phyloP scores from a whole-genome alignment of 305 asterid genomes.

The Stenogyne calaminthoides region DNA sequence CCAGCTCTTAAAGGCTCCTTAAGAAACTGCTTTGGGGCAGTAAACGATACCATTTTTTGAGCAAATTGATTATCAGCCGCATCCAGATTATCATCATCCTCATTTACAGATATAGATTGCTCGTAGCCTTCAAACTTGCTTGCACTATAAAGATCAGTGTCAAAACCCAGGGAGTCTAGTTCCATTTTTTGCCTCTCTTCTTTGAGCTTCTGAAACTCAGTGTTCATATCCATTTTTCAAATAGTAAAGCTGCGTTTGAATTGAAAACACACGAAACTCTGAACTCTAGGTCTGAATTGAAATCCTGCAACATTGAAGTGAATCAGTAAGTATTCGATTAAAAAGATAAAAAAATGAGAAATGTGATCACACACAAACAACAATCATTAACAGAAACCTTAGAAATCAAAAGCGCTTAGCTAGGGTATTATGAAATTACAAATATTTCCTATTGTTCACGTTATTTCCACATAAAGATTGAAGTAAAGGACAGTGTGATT shows the following conservation, averaged over 20 bases:
- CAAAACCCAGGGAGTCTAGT: slow-evolving; percentile 65
- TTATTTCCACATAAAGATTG: too few relatives aligned
- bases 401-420: too few relatives aligned
- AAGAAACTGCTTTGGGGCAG: slow-evolving; percentile 75
- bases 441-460: too few relatives aligned
- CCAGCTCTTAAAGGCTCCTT: slow-evolving; percentile 61
- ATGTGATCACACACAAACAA: neutral
- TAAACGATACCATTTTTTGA: slow-evolving; percentile 24
- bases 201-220: slow-evolving; percentile 68
- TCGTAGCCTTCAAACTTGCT: slow-evolving; percentile 78
- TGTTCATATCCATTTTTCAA: slow-evolving; percentile 53
- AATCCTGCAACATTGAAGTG: slow-evolving; percentile 22
- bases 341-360: neutral
- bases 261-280: slow-evolving; percentile 4
- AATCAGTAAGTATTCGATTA: neutral
- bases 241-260: slow-evolving; percentile 6
- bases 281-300: slow-evolving; percentile 27
- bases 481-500: too few relatives aligned
- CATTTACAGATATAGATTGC: slow-evolving; percentile 78
- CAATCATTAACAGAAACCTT: too few relatives aligned
- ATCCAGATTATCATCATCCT: slow-evolving; percentile 44
- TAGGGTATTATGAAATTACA: too few relatives aligned
- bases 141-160: slow-evolving; percentile 71
- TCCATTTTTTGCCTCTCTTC: slow-evolving; percentile 95
- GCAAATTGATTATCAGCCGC: too few relatives aligned